A percentile compares a stretch with the other conserved stretches of the same genome.
Conservation (phyloP, 129 eudicot genomes). For the Escallonia rubra region DNA sequence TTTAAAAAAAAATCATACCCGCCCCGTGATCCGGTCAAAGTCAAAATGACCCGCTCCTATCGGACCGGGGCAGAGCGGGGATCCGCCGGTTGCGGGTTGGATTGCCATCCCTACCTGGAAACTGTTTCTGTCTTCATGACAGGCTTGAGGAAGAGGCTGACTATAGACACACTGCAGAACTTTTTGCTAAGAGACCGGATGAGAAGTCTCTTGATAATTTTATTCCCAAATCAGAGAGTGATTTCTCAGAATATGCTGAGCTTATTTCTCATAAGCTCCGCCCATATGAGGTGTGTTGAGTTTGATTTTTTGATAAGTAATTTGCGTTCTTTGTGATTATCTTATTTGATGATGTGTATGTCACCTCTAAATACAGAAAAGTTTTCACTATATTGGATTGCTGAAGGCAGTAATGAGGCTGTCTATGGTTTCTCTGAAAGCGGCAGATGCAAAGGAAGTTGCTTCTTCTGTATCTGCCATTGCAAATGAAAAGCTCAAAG, state of each 20-base stretch:
- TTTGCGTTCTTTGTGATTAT: neutral
- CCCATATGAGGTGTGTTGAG: slow-evolving; percentile 65
- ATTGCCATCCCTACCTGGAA: no score
- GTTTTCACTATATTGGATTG: slow-evolving; percentile 85
- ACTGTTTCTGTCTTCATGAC: slow-evolving; percentile 8
- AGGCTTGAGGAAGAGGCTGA: slow-evolving; percentile 99
- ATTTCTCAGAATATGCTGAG: slow-evolving; percentile 81
- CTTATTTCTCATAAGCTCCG: slow-evolving; percentile 76
- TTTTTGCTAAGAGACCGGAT: slow-evolving; percentile 66
- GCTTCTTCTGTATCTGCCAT: slow-evolving; percentile 82
- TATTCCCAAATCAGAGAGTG: slow-evolving; percentile 83
- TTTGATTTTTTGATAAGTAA: slow-evolving; percentile 4
- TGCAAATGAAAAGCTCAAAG: slow-evolving; percentile 91
- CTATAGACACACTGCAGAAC: slow-evolving; percentile 69
- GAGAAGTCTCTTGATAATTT: slow-evolving; percentile 63
- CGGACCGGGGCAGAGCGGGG: no score
- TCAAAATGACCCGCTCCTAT: no score
- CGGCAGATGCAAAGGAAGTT: slow-evolving; percentile 88
- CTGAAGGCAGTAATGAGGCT: slow-evolving; percentile 86
- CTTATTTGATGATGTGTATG: neutral
- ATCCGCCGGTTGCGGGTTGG: no score
- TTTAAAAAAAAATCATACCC: no score
- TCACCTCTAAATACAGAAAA: slow-evolving; percentile 57
- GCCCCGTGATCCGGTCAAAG: no score
- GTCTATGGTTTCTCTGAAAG: slow-evolving; percentile 79